phyloP scores from a whole-genome alignment of 23 red algal species.

The Gracilariopsis chorda region DNA sequence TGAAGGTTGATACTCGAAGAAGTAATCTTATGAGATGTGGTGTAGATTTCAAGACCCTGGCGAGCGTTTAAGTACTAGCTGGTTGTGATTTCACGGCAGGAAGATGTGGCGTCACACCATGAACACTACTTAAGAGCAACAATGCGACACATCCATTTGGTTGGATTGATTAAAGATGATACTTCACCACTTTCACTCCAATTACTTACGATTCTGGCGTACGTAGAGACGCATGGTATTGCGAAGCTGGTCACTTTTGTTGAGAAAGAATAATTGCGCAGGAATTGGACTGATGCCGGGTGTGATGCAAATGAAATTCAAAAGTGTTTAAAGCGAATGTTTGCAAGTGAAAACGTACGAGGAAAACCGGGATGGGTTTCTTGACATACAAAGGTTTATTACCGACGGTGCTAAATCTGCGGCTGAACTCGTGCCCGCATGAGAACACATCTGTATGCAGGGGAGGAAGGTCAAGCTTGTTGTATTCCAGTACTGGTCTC shows the following conservation, averaged over 20 bases:
- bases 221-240: neutral
- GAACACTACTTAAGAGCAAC: neutral
- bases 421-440: neutral
- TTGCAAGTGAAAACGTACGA: neutral
- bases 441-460: neutral
- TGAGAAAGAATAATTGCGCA: neutral
- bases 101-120: neutral
- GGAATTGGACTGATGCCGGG: no score
- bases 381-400: neutral
- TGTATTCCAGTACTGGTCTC: constrained; percentile 1
- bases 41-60: neutral
- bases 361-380: neutral
- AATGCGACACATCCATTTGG: neutral
- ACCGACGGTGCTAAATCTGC: neutral
- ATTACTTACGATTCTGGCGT: neutral
- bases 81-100: neutral
- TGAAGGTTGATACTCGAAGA: neutral
- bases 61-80: neutral
- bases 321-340: neutral
- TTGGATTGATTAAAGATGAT: neutral
- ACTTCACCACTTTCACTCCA: neutral
- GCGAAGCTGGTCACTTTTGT: no score
- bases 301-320: no score
- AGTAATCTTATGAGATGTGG: neutral
- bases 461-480: neutral